Conservation (phyloP, 179 eudicot genomes). For the Drosera spatulata region DNA sequence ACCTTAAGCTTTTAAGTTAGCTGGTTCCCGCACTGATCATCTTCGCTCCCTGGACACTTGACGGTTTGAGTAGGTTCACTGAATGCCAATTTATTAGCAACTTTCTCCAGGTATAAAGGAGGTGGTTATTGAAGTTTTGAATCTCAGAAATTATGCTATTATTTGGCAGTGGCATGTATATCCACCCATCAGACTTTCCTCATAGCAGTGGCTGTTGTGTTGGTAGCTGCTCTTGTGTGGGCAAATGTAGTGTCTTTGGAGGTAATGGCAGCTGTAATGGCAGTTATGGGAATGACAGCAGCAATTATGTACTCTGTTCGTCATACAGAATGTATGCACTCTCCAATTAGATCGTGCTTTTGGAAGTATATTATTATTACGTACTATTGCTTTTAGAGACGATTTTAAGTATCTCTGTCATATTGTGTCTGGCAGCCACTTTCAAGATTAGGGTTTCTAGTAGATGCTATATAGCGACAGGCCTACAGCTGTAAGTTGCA, state of each 20-base stretch:
- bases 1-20: too few relatives aligned
- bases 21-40: too few relatives aligned
- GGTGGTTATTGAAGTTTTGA: slow-evolving; percentile 1
- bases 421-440: too few relatives aligned
- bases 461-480: too few relatives aligned
- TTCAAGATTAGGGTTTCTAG: too few relatives aligned
- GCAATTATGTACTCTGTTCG: slow-evolving; percentile 28
- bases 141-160: slow-evolving; percentile 22
- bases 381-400: background rate
- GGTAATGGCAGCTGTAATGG: slow-evolving; percentile 35
- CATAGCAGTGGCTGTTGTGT: slow-evolving; percentile 52
- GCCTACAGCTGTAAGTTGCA: too few relatives aligned
- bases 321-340: slow-evolving; percentile 32
- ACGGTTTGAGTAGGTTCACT: too few relatives aligned
- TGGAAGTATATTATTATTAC: slow-evolving; percentile 10
- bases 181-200: slow-evolving; percentile 29
- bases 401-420: background rate
- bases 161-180: slow-evolving; percentile 38
- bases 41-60: too few relatives aligned
- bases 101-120: too few relatives aligned
- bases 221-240: slow-evolving; percentile 59
- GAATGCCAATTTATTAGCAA: too few relatives aligned
- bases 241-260: slow-evolving; percentile 52
- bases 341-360: slow-evolving; percentile 19
- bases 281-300: slow-evolving; percentile 46